phyloP scores from a whole-genome alignment of 192 early-diverging fungal species.

The Backusella macrospora region DNA sequence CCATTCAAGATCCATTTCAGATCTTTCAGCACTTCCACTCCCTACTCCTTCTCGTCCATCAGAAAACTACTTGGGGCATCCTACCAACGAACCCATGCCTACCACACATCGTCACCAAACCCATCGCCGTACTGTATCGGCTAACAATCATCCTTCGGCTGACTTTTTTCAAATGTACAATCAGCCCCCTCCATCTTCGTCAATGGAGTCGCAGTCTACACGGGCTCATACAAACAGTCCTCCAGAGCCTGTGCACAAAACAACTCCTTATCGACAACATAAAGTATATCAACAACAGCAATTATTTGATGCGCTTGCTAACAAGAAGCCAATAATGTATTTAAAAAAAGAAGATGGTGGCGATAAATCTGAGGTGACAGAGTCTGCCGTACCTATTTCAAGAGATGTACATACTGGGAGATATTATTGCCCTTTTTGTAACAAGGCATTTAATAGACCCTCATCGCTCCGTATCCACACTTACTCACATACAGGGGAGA shows the following conservation, averaged over 20 bases:
- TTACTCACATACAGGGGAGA: conserved; percentile 80
- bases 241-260: conserved; percentile 11
- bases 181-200: conserved; percentile 1
- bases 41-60: not conserved
- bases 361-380: conserved; percentile 9
- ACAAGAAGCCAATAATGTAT: conserved; percentile 2
- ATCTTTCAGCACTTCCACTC: conserved; percentile 10
- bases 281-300: not conserved
- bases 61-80: not conserved
- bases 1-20: conserved; percentile 20
- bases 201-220: not conserved
- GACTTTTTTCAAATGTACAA: conserved; percentile 14
- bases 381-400: conserved; percentile 4
- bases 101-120: conserved; percentile 13
- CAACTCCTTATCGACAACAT: not conserved
- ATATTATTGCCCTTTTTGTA: conserved; percentile 64
- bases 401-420: conserved; percentile 32
- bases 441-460: conserved; percentile 70
- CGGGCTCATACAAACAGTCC: conserved; percentile 21
- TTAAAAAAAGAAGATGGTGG: not conserved
- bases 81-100: not conserved
- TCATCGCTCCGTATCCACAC: conserved; percentile 71
- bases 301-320: conserved; percentile 12
- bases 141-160: conserved; percentile 19
- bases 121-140: conserved; percentile 22